Percentiles rank a stretch among this genome's conserved stretches.
Conservation (phyloP, 2,329 filamentous ascomycete genomes). For the Endocalyx cinctus region DNA sequence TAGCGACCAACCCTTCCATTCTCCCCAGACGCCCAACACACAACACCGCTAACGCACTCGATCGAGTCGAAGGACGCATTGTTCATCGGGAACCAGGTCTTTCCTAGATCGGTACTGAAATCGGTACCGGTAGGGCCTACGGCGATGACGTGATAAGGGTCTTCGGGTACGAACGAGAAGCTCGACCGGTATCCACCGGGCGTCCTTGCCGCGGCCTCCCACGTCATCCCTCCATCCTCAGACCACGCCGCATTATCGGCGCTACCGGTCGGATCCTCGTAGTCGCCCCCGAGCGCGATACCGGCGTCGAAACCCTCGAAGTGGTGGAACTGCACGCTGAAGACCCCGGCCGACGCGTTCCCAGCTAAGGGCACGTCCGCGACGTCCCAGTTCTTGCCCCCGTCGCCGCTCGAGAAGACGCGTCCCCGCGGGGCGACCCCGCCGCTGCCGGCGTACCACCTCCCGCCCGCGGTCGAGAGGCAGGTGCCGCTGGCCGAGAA, state of each 20-base stretch:
- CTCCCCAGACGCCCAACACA: constrained; percentile 29
- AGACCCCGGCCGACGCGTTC: background rate
- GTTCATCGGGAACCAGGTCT: constrained; percentile 24
- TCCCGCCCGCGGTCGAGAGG: background rate
- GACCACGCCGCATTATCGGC: background rate
- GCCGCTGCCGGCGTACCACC: background rate
- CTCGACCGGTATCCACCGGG: background rate
- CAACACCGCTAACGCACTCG: constrained; percentile 19
- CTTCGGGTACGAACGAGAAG: background rate
- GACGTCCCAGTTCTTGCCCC: background rate
- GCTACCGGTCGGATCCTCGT: background rate
- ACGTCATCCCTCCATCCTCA: background rate
- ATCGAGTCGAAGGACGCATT: constrained; percentile 28
- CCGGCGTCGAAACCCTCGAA: too few relatives aligned
- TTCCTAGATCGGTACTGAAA: constrained; percentile 23
- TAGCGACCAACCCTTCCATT: constrained; percentile 24
- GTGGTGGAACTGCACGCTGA: background rate
- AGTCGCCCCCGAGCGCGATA: background rate
- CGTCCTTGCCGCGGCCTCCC: too few relatives aligned
- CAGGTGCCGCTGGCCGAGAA: background rate
- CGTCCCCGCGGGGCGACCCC: background rate
- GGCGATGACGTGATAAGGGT: background rate
- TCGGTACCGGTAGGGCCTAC: constrained; percentile 16
- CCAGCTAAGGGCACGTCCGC: background rate
- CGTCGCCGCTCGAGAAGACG: background rate